Evolutionary conservation across 345 rosid genomes (phyloP).

Genomic region (Eucalyptus polybractea): DNA sequence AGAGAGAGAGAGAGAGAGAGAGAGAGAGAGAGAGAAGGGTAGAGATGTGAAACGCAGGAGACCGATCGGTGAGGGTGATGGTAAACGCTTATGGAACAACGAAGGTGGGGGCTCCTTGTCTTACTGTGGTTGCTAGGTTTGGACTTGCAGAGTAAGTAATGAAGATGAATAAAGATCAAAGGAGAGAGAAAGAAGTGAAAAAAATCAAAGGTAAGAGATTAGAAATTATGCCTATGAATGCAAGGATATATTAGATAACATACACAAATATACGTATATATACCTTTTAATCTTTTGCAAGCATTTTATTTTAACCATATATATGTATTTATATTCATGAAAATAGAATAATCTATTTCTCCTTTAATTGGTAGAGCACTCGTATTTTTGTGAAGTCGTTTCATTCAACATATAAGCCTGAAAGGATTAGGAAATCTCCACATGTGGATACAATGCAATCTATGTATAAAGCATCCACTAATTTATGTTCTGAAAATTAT

Average conservation of each 20-base stretch:
- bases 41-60: no score
- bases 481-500: not conserved
- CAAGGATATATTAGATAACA: not conserved
- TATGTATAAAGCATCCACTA: not conserved
- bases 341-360: no score
- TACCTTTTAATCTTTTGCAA: not conserved
- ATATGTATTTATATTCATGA: not conserved
- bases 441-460: not conserved
- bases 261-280: no score
- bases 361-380: not conserved
- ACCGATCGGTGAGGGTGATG: no score
- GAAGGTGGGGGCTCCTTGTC: not conserved
- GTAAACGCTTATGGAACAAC: no score
- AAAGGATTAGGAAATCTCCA: not conserved
- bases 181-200: not conserved
- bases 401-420: not conserved
- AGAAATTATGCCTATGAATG: not conserved
- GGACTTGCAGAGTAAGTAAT: not conserved
- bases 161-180: not conserved
- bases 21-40: no score
- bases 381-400: not conserved
- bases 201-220: not conserved
- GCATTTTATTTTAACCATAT: not conserved
- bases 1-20: no score
- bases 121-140: not conserved